Conservation (phyloP, 345 rosid genomes). For the Arabidopsis suecica region DNA sequence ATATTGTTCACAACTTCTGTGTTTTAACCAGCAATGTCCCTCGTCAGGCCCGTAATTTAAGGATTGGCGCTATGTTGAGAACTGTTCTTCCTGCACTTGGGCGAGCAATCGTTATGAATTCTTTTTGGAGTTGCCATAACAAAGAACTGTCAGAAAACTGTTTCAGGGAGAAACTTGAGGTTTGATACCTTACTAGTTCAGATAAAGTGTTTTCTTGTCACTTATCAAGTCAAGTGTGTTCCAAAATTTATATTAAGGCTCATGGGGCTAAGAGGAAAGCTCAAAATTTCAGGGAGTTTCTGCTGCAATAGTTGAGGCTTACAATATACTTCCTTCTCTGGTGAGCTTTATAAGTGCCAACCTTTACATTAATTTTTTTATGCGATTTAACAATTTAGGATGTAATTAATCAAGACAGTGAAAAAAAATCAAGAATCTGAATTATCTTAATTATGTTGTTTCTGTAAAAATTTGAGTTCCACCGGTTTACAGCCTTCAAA, state of each 20-base stretch:
- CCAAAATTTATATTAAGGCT: background rate
- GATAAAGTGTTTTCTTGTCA: background rate
- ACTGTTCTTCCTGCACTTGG: conserved; percentile 90
- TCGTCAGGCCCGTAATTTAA: conserved; percentile 74
- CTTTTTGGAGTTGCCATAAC: conserved; percentile 39
- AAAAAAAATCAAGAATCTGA: too few species aligned
- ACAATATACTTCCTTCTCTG: conserved; percentile 79
- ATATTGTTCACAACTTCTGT: background rate
- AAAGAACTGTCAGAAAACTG: conserved; percentile 49
- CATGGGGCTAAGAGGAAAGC: background rate
- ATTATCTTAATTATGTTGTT: background rate
- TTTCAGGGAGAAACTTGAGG: conserved; percentile 77
- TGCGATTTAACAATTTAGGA: too few species aligned
- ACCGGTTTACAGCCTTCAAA: conserved; percentile 6
- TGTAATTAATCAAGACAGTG: too few species aligned
- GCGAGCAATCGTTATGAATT: conserved; percentile 77
- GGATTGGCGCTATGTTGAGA: conserved; percentile 95
- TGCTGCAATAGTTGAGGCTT: conserved; percentile 75
- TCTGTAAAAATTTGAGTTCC: background rate
- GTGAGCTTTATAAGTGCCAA: conserved; percentile 50
- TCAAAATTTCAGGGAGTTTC: conserved; percentile 60
- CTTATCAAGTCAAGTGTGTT: conserved; percentile 3
- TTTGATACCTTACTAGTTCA: conserved; percentile 17
- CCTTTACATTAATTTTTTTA: background rate
- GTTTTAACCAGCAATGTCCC: background rate